These are phyloP conservation scores for Aspergillus hancockii DNA, from an alignment of 495 filamentous ascomycete species.

Conservation along the genomic window DNA sequence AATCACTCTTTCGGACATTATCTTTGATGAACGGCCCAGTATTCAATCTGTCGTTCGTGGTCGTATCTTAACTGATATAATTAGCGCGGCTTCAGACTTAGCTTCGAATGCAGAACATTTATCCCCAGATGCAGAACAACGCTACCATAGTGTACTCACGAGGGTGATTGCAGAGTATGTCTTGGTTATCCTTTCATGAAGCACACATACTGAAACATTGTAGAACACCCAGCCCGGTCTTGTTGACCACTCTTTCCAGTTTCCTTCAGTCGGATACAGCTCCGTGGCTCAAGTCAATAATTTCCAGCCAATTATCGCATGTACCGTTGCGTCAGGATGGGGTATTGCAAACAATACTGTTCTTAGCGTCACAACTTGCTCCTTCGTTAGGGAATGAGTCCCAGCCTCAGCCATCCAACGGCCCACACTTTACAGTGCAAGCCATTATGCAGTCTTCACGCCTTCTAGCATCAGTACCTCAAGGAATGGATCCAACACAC, in stretches of 20 bases:
- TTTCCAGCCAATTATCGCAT: slow-evolving; percentile 57
- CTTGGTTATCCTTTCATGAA: background rate
- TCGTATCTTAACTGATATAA: slow-evolving; percentile 47
- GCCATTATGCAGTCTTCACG: slow-evolving; percentile 66
- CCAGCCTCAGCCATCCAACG: slow-evolving; percentile 38
- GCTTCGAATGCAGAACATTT: slow-evolving; percentile 40
- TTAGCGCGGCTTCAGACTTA: slow-evolving; percentile 43
- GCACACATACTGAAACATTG: slow-evolving; percentile 20
- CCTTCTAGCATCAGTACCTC: slow-evolving; percentile 63
- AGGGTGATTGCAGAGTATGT: slow-evolving; percentile 49
- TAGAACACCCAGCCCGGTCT: slow-evolving; percentile 42
- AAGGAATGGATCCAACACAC: slow-evolving; percentile 50
- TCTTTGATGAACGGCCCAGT: slow-evolving; percentile 35
- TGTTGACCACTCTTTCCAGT: slow-evolving; percentile 48
- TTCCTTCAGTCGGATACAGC: slow-evolving; percentile 48
- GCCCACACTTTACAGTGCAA: slow-evolving; percentile 70
- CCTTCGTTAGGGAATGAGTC: slow-evolving; percentile 43
- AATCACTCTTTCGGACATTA: slow-evolving; percentile 28
- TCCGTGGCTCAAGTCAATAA: slow-evolving; percentile 46
- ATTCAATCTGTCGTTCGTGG: slow-evolving; percentile 44
- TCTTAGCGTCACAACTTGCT: slow-evolving; percentile 62
- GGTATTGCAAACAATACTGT: slow-evolving; percentile 69
- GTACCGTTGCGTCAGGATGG: slow-evolving; percentile 67
- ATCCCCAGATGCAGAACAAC: slow-evolving; percentile 16
- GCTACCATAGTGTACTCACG: slow-evolving; percentile 31